A percentile compares a stretch with the other conserved stretches of the same genome.
These are phyloP conservation scores for Hirsutella thompsonii DNA, from an alignment of 2,329 filamentous ascomycete genomes.

Conservation along the genomic window DNA sequence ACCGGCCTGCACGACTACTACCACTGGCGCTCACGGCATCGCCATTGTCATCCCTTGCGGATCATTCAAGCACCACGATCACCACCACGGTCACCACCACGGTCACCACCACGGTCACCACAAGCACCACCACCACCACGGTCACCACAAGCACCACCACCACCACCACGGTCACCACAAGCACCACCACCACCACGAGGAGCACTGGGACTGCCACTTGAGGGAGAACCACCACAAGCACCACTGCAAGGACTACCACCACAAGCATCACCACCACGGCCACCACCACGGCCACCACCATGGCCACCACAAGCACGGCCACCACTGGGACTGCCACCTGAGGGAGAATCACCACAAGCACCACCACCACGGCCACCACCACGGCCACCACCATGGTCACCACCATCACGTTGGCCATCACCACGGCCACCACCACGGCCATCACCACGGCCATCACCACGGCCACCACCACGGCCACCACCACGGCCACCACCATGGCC, in stretches of 20 bases:
- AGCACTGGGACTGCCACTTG: not conserved
- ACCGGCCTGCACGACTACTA: too few relatives aligned
- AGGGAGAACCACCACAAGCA: not conserved
- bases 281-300: not conserved
- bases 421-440: not conserved
- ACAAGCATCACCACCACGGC: not conserved
- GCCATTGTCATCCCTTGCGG: too few relatives aligned
- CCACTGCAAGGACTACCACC: not conserved
- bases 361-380: not conserved
- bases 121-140: too few relatives aligned
- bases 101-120: too few relatives aligned
- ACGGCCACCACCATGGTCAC: not conserved
- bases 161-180: too few relatives aligned
- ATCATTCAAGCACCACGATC: too few relatives aligned
- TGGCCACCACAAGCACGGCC: not conserved
- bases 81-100: too few relatives aligned
- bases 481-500: not conserved
- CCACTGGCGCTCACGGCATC: too few relatives aligned
- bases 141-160: too few relatives aligned
- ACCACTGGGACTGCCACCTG: not conserved
- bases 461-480: not conserved
- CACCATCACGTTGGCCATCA: not conserved
- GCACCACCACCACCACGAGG: too few relatives aligned
- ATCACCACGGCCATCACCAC: not conserved
- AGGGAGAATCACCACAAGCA: too few relatives aligned